Evolutionary conservation across 257 asterid genomes (phyloP).

Genomic region (Prunella vulgaris): DNA sequence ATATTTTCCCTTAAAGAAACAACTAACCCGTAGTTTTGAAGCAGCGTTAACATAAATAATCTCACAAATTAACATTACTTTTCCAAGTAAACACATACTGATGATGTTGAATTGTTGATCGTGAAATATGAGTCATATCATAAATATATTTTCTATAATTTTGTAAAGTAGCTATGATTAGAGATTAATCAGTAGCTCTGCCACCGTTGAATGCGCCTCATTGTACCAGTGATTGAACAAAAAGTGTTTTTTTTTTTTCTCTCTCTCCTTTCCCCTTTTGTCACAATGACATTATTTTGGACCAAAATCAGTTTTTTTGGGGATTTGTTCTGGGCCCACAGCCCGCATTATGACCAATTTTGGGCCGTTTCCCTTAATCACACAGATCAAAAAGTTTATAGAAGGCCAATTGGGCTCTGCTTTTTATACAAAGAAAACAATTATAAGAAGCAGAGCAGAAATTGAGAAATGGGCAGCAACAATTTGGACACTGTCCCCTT

Average conservation of each 20-base stretch:
- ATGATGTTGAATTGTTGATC: neutral
- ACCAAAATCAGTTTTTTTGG: neutral
- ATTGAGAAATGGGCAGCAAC: neutral
- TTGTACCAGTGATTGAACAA: neutral
- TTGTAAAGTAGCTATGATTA: neutral
- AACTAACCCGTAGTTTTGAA: neutral
- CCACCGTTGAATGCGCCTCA: neutral
- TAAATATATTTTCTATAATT: no score
- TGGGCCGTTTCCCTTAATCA: neutral
- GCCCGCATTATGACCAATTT: neutral
- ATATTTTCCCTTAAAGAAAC: no score
- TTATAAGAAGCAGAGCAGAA: neutral
- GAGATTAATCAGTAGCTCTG: neutral
- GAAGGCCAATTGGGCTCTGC: neutral
- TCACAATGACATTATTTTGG: neutral
- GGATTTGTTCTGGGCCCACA: neutral
- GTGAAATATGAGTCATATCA: neutral
- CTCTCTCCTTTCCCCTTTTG: no score
- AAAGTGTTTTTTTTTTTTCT: no score
- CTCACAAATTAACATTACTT: no score
- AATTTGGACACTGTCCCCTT: neutral
- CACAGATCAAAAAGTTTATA: neutral
- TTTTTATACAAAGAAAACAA: neutral
- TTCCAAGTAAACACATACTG: neutral
- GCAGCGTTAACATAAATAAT: neutral